phyloP scores from a whole-genome alignment of 73 alveolate genomes.

The Paramecium biaurelia region DNA sequence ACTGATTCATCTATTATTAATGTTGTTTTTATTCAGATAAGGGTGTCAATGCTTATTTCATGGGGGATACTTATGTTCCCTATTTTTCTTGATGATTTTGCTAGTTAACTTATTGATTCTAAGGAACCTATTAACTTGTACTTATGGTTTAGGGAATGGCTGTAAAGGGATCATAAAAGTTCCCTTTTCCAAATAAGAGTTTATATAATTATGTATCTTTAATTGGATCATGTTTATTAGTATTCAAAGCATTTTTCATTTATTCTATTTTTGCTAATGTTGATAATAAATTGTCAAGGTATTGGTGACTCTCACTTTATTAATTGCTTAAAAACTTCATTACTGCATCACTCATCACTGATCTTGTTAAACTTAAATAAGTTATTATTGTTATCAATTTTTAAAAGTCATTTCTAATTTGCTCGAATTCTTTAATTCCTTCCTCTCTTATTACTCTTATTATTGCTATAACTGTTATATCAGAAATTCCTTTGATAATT shows the following conservation, averaged over 20 bases:
- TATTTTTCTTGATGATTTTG: not conserved
- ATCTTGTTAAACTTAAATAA: not conserved
- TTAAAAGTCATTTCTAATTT: not conserved
- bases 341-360: constrained; percentile 23
- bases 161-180: not conserved
- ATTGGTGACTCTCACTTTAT: not conserved
- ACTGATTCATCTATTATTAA: not conserved
- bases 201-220: not conserved
- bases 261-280: not conserved
- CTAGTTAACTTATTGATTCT: not conserved
- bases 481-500: not conserved
- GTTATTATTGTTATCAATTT: not conserved
- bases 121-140: not conserved
- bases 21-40: not conserved
- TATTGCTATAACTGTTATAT: not conserved
- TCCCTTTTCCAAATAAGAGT: not conserved
- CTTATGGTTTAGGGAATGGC: not conserved
- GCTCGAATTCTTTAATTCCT: not conserved
- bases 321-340: not conserved
- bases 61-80: not conserved
- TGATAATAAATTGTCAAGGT: not conserved
- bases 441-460: constrained; percentile 1
- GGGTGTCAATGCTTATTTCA: not conserved
- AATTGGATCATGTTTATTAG: not conserved
- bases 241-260: not conserved